Base-by-base conservation (phyloP, 1,284 basidiomycete species). In the Chiua sp. region DNA sequence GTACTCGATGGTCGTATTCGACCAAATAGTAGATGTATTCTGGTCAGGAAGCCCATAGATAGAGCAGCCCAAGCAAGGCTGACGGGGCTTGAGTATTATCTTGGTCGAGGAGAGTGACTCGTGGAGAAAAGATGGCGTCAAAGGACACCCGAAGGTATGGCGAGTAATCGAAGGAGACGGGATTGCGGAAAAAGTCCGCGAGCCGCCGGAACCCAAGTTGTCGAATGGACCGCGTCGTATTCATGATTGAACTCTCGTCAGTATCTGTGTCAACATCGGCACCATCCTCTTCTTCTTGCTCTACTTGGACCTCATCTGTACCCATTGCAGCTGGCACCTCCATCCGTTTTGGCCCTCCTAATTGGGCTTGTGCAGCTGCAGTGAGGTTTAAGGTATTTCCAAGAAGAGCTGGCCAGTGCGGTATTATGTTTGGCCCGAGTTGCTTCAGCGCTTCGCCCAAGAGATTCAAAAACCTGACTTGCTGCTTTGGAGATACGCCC, bases 21-120 rank as follows among this genome's bases (percentile, higher is more conserved):
- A 90, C 87, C 23, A 98, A 81, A 70, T 87, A 87, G 6, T 71
- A 71, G 13, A 86, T 81, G 59, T 89, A 85, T 13, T 88, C 82
- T 1, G 78, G 77, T 30, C 84, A 81, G 12, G 80, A 73, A 0
- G 93, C 87, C 90, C 97, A 98, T 4, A 86, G 80, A 61, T 89
- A 84, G 74, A 98, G 92, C 2, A 99, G 81, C 39, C 98, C 94
- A 47, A 99, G 80, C 32, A 98, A 80, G 0, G 94, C 90, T 0
- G 96, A 97, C 0, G 96, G 95, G 0, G 93, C 86, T 75, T 99
- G 97, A 0, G 92, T 94, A 69, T 96, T 98, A 76, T 99, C 97
- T 51, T 80, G 80, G 58, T 92, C 88, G 26, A 99, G 82, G 7
- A 80, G 77, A 0, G 85, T 78, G 30, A 99, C 79, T 22, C 96